Percentiles rank a stretch among this genome's conserved stretches.
Conservation (phyloP, 169 alveolate species). For the Pseudocohnilembus persalinus region DNA sequence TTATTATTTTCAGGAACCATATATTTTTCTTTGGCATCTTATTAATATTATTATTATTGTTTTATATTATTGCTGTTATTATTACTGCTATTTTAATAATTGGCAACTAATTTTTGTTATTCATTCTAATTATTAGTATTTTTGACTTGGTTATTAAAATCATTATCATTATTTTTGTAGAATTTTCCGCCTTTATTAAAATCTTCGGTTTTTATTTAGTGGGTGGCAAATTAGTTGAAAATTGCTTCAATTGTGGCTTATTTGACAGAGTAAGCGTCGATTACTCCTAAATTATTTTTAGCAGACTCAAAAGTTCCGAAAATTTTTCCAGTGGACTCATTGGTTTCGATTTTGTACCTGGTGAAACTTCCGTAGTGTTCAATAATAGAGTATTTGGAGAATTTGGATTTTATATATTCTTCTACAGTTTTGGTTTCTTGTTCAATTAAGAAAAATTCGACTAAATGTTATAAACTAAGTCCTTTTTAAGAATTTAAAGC, state of each 20-base stretch:
- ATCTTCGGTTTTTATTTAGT: neutral
- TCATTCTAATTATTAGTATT: no score
- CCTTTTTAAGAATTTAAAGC: slow-evolving; percentile 24
- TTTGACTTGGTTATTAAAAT: neutral
- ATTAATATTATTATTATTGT: no score
- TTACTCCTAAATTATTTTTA: slow-evolving; percentile 20
- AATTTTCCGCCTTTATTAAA: neutral
- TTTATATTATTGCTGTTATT: no score
- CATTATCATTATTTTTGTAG: neutral
- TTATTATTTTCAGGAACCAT: no score
- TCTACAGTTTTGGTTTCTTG: slow-evolving; percentile 17
- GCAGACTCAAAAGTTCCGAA: slow-evolving; percentile 33
- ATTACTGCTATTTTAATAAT: no score
- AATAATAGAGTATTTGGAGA: slow-evolving; percentile 34
- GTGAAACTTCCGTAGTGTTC: slow-evolving; percentile 46
- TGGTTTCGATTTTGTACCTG: slow-evolving; percentile 40
- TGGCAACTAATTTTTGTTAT: no score
- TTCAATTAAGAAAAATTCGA: slow-evolving; percentile 40
- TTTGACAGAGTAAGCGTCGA: slow-evolving; percentile 38
- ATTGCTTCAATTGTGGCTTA: slow-evolving; percentile 47
- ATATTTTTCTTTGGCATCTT: no score
- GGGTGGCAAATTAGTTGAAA: slow-evolving; percentile 34
- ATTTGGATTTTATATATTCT: slow-evolving; percentile 10
- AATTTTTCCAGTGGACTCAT: slow-evolving; percentile 33
- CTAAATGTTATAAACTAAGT: slow-evolving; percentile 27